Percentiles rank a stretch among this genome's conserved stretches.
Evolutionary conservation across 2,329 filamentous ascomycete genomes (phyloP).

Genomic region (Penicillium olsonii): DNA sequence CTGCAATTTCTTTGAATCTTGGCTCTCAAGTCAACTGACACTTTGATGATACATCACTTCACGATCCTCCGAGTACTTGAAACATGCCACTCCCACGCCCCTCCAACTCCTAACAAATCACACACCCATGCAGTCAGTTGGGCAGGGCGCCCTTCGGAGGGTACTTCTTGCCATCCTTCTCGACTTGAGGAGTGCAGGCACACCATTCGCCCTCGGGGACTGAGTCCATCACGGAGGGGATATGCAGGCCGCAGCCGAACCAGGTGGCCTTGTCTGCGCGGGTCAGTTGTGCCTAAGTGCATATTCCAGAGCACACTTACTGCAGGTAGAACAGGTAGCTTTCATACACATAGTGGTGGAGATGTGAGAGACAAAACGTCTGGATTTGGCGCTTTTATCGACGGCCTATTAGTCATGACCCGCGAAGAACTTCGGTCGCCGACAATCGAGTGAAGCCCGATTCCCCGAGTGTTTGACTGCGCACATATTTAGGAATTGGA

Average conservation of each 20-base stretch:
- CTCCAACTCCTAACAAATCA: slow-evolving; percentile 13
- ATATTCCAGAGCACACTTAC: slow-evolving; percentile 49
- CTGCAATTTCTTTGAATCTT: neutral
- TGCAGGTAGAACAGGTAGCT: slow-evolving; percentile 62
- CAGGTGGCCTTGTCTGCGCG: slow-evolving; percentile 61
- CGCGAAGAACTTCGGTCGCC: slow-evolving; percentile 20
- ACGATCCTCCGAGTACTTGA: neutral
- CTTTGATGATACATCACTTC: neutral
- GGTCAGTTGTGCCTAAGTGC: slow-evolving; percentile 7
- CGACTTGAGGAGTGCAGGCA: slow-evolving; percentile 64
- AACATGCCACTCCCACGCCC: neutral
- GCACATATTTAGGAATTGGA: neutral
- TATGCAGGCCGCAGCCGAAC: slow-evolving; percentile 66
- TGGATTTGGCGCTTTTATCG: neutral
- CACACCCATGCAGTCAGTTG: slow-evolving; percentile 40
- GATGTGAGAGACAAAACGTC: neutral
- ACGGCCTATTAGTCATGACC: slow-evolving; percentile 26
- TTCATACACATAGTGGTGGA: slow-evolving; percentile 62
- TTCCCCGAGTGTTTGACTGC: slow-evolving; percentile 19
- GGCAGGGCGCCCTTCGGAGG: slow-evolving; percentile 61
- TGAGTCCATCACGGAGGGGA: slow-evolving; percentile 62
- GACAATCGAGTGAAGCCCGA: slow-evolving; percentile 26
- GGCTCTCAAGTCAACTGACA: neutral
- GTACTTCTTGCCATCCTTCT: slow-evolving; percentile 62
- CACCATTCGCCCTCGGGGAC: slow-evolving; percentile 64